Evolutionary conservation across 192 early-diverging fungal genomes (phyloP), one percentile per base, ranked within the genome.

Genomic region (Podochytrium sp.): DNA sequence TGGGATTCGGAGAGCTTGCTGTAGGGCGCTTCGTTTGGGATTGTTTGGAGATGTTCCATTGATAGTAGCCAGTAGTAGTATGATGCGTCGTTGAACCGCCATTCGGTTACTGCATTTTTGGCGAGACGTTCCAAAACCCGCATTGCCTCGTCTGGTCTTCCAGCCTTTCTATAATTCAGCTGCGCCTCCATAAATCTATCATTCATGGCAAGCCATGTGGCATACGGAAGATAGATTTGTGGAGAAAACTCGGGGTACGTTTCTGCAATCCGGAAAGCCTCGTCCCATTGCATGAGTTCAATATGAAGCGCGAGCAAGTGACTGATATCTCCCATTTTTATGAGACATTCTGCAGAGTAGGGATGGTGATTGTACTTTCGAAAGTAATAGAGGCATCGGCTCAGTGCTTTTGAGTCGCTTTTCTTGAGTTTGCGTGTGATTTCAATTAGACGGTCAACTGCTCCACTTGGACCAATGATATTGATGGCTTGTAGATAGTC

Each of bases 101-200:
- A 75, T 75, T 89, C 83, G 2, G 71, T 58, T 2, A 89, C 78
- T 1, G 88, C 57, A 74, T 86, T 89, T 25, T 75, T 68, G 18
- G 75, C 72, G 5, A 89, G 73, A 40, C 79, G 79, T 53, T 82
- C 72, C 3, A 89, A 67, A 18, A 89, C 83, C 33, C 70, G 65
- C 2, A 88, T 65, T 1, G 88, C 83, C 65, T 85, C 80, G 43
- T 89, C 88, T 5, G 78, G 23, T 16, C 81, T 65, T 7, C 86
- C 86, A 1, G 88, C 86, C 50, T 85, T 87, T n/a, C 79, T 35
- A 57, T 84, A 89, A 59, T 85, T 78, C 49, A 75, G 56, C 58
- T 89, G 85, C 0, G 88, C 88, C 55, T 89, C 88, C 39, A 82
- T 75, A 61, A 77, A 89, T 35, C 81, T 52, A 32, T 84, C 86